Evolutionary conservation across 305 asterid genomes (phyloP).

Genomic region (Solanum aculeatissimum): DNA sequence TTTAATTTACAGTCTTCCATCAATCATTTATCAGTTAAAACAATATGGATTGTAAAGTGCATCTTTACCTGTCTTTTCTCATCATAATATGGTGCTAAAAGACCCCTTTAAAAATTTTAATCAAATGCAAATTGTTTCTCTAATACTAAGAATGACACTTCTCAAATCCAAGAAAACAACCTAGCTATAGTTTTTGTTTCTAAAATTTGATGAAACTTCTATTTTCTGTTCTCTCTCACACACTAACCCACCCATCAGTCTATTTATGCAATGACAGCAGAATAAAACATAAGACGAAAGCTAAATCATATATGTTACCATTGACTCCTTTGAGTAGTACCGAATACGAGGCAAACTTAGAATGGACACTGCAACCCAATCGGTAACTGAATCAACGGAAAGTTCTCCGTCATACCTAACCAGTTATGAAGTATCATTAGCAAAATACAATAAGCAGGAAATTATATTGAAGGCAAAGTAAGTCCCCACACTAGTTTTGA

Average conservation of each 20-base stretch:
- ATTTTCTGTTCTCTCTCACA: not conserved
- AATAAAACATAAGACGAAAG: not conserved
- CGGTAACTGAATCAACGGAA: constrained; percentile 79
- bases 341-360: constrained; percentile 78
- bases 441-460: not conserved
- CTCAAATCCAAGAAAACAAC: not conserved
- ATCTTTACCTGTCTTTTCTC: not conserved
- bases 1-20: not conserved
- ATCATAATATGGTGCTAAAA: not conserved
- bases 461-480: not conserved
- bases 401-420: constrained; percentile 73
- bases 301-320: constrained; percentile 46
- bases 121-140: not conserved
- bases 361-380: constrained; percentile 79
- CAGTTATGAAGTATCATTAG: constrained; percentile 5
- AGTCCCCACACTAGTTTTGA: not conserved
- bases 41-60: not conserved
- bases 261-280: not conserved
- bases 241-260: not conserved
- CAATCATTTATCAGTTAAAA: not conserved
- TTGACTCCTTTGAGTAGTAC: constrained; percentile 75
- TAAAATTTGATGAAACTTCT: not conserved
- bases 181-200: not conserved
- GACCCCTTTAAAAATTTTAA: not conserved
- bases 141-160: not conserved